A percentile compares a stretch with the other conserved stretches of the same genome.
Evolutionary conservation across 306 rosid genomes (phyloP).

Genomic region (Pyrus betulifolia): DNA sequence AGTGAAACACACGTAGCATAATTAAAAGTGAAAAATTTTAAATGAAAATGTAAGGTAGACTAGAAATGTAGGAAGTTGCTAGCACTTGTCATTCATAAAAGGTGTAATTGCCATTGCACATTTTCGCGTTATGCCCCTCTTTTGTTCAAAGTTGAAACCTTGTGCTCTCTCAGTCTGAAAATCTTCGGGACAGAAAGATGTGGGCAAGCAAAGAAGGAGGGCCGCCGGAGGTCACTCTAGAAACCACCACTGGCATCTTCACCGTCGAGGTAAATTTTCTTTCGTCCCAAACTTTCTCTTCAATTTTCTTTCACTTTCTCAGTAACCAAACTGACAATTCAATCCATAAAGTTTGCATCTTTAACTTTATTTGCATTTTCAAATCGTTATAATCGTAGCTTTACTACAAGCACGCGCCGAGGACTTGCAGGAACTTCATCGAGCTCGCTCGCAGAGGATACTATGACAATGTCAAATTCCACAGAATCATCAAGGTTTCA

Average conservation of each 20-base stretch:
- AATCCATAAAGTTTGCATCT: background rate
- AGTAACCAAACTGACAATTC: background rate
- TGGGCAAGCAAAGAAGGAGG: conserved; percentile 92
- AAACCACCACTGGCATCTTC: conserved; percentile 93
- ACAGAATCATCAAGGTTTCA: conserved; percentile 87
- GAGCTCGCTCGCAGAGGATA: conserved; percentile 93
- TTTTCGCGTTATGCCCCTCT: background rate
- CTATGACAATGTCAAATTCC: conserved; percentile 87
- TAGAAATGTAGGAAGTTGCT: too few species aligned
- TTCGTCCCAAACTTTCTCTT: background rate
- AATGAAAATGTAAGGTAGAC: too few species aligned
- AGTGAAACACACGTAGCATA: too few species aligned
- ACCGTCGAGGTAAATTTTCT: conserved; percentile 57
- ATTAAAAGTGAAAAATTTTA: too few species aligned
- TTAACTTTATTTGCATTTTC: background rate
- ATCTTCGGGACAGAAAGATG: conserved; percentile 28
- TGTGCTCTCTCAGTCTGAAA: background rate
- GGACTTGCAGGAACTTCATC: conserved; percentile 91
- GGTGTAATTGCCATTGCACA: too few species aligned
- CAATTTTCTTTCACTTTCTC: background rate
- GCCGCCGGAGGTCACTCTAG: conserved; percentile 86
- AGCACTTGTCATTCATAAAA: too few species aligned
- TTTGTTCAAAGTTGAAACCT: background rate
- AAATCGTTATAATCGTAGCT: conserved; percentile 31
- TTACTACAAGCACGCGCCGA: conserved; percentile 88